These are phyloP conservation scores for Cercospora berteroae DNA, from an alignment of 2,329 filamentous ascomycete species.

Conservation along the genomic window DNA sequence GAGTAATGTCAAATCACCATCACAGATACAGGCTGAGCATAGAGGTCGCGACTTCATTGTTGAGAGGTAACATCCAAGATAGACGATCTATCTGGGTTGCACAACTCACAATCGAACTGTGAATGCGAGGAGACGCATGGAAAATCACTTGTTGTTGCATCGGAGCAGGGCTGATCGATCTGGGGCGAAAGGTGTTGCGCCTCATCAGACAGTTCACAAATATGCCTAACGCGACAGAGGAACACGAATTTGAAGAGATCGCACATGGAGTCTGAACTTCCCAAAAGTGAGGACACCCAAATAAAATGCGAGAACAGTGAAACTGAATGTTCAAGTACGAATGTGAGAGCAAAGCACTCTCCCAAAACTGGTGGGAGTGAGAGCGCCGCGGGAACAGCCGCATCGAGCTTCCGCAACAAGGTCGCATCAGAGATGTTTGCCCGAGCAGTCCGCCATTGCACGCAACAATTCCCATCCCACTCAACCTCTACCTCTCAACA, in stretches of 20 bases:
- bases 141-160: no score
- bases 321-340: not conserved
- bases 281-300: not conserved
- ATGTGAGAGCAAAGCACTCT: not conserved
- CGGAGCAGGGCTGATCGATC: no score
- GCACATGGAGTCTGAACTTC: not conserved
- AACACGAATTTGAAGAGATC: no score
- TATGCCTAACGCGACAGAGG: not conserved
- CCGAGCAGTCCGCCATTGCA: not conserved
- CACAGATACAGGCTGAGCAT: no score
- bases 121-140: no score
- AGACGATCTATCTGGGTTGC: no score
- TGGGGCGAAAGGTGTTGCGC: not conserved
- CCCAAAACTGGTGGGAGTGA: not conserved
- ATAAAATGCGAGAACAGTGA: not conserved
- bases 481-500: not conserved
- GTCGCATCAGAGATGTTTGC: conserved; percentile 4
- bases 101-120: no score
- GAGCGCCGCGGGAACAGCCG: not conserved
- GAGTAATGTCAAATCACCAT: not conserved
- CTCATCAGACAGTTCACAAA: not conserved
- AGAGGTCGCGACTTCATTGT: no score
- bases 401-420: not conserved
- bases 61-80: no score
- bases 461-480: not conserved